Base-by-base conservation (phyloP, 495 filamentous ascomycete genomes). In the Tuber magnatum region DNA sequence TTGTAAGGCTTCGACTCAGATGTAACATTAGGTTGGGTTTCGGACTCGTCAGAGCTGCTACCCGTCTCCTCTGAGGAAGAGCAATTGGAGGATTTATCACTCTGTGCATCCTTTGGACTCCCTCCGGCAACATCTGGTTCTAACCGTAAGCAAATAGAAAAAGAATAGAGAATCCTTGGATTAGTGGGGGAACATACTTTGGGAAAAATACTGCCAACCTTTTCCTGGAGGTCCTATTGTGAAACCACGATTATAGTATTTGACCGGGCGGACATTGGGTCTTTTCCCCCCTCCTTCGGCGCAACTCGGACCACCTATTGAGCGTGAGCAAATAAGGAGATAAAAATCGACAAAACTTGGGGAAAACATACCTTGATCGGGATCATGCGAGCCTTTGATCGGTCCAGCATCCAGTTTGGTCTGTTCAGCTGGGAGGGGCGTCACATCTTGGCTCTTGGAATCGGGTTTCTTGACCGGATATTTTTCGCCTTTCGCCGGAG, bases 251-350 rank as follows among this genome's bases (percentile, higher is more conserved):
- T 20, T 5, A 2, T 9, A 28, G 48, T n/a, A 28, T 56, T 28
- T 0, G 48, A 16, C 1, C 4, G n/a, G n/a, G n/a, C 14, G 44
- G 0, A 12, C 48, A 0, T n/a, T 28, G 24, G 8, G 0, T n/a
- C 9, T 2, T 56, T 12, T 56, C 2, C 2, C 10, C 48, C 24
- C 24, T n/a, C 9, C 48, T 12, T 1, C 2, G 1, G 9, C 24
- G 4, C 7, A 2, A 28, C 48, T 14, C 3, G 24, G 24, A 28
- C 24, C 48, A 56, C 48, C 48, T 56, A 56, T 56, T 9, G 9
- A 28, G 10, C 10, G 24, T 56, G 48, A 56, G 48, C 24, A 28
- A 28, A 14, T 56, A 28, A 24, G 12, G 24, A 56, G 48, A 56
- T 28, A 28, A 56, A 56, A 2, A 28, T 56, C 2, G 48, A n/a